Conservation (phyloP, 1,139 yeast genomes). For the Geotrichum citri-aurantii region DNA sequence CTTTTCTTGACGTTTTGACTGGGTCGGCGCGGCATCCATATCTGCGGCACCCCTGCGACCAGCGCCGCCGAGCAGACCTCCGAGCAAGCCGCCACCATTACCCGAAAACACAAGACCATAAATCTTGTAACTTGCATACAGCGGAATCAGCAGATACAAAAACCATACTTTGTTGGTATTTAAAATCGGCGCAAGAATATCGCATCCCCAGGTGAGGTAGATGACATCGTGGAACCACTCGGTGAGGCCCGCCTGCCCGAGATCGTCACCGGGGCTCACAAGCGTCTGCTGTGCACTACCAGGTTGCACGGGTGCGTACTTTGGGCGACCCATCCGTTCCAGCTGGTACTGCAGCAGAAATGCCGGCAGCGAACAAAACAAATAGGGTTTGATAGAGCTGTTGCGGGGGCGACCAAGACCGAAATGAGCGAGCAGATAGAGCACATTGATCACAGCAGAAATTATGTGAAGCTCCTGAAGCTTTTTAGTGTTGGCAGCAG, state of each 20-base stretch:
- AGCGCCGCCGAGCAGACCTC: conserved; percentile 24
- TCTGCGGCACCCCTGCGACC: conserved; percentile 13
- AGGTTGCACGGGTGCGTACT: conserved; percentile 32
- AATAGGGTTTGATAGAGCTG: conserved; percentile 42
- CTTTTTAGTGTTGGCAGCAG: conserved; percentile 49
- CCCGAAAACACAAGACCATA: conserved; percentile 24
- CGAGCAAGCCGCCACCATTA: conserved; percentile 18
- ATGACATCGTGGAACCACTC: conserved; percentile 75
- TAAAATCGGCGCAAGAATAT: conserved; percentile 48
- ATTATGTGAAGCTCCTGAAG: conserved; percentile 51
- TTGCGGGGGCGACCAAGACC: conserved; percentile 48
- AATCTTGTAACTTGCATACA: conserved; percentile 52
- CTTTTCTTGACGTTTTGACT: conserved; percentile 51
- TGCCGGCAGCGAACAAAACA: conserved; percentile 57
- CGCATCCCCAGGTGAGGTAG: conserved; percentile 61
- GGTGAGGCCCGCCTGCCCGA: conserved; percentile 59
- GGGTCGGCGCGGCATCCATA: conserved; percentile 23
- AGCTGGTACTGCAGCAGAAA: conserved; percentile 49
- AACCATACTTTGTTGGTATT: conserved; percentile 64
- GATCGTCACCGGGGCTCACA: conserved; percentile 57
- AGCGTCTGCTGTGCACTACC: conserved; percentile 28
- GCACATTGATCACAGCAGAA: conserved; percentile 42
- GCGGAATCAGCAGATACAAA: conserved; percentile 44
- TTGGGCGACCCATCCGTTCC: conserved; percentile 66
- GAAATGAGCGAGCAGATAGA: conserved; percentile 42